Evolutionary conservation across 306 rosid genomes (phyloP).

Genomic region (Vigna angularis): DNA sequence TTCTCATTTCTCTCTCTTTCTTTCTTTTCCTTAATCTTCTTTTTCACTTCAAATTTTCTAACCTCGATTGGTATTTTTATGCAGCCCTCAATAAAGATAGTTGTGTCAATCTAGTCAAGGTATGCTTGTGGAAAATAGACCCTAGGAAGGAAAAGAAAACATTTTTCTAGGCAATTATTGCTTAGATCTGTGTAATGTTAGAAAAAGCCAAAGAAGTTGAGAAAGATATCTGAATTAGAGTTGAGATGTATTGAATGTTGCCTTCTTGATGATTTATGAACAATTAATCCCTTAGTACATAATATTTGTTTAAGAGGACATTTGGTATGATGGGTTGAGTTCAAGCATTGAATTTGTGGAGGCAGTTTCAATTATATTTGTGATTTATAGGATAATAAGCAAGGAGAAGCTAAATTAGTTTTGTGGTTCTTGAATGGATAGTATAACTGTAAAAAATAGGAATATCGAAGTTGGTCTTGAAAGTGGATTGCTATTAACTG

Average conservation of each 20-base stretch:
- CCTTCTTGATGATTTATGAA: constrained; percentile 44
- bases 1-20: too few species aligned
- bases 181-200: constrained; percentile 33
- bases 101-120: too few species aligned
- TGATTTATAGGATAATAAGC: constrained; percentile 32
- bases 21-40: too few species aligned
- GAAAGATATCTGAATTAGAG: constrained; percentile 29
- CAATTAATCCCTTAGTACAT: constrained; percentile 22
- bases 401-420: constrained; percentile 21
- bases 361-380: constrained; percentile 8
- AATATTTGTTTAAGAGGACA: constrained; percentile 33
- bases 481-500: constrained; percentile 57
- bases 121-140: constrained; percentile 14
- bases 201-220: background rate
- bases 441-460: constrained; percentile 38
- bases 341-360: constrained; percentile 23
- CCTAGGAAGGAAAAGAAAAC: constrained; percentile 22
- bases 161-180: constrained; percentile 22
- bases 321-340: constrained; percentile 51
- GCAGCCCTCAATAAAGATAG: too few species aligned
- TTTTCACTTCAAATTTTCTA: too few species aligned
- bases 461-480: constrained; percentile 70
- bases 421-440: constrained; percentile 61
- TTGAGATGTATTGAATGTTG: constrained; percentile 44
- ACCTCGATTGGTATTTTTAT: too few species aligned